A percentile compares a stretch with the other conserved stretches of the same genome.
phyloP scores from a whole-genome alignment of 208 protist species.

The Leishmania amazonensis region DNA sequence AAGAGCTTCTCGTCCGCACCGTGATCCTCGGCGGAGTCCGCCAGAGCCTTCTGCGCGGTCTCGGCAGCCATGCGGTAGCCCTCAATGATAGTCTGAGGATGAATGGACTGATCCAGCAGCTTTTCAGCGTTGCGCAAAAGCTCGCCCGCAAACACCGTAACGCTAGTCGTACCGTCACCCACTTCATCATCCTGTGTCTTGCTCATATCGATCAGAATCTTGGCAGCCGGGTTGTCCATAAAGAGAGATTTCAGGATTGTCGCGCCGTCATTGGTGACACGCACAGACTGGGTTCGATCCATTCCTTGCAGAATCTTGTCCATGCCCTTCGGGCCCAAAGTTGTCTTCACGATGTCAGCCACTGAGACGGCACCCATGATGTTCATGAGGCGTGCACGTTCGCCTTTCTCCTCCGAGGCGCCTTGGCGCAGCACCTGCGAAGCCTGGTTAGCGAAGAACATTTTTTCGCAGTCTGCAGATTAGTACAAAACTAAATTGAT shows the following conservation, averaged over 20 bases:
- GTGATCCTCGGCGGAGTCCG: constrained; percentile 81
- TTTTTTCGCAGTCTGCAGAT: constrained; percentile 17
- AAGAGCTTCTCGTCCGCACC: constrained; percentile 90
- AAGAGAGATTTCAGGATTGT: constrained; percentile 99
- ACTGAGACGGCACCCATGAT: constrained; percentile 91
- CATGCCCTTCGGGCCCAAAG: constrained; percentile 99
- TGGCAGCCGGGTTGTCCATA: constrained; percentile 99
- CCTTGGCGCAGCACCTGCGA: constrained; percentile 84
- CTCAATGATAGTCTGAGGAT: constrained; percentile 99
- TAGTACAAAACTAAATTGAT: constrained; percentile 7
- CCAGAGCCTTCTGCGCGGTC: constrained; percentile 88
- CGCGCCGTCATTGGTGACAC: constrained; percentile 99
- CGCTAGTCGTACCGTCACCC: constrained; percentile 99
- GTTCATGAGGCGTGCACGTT: constrained; percentile 92
- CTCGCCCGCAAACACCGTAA: constrained; percentile 98
- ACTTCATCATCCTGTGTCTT: constrained; percentile 99
- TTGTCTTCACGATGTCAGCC: constrained; percentile 99
- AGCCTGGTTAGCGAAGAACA: constrained; percentile 84
- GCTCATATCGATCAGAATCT: constrained; percentile 99
- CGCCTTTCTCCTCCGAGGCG: constrained; percentile 92
- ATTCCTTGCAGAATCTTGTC: constrained; percentile 95
- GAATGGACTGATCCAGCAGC: constrained; percentile 97
- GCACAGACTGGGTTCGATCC: constrained; percentile 82
- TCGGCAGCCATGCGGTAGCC: constrained; percentile 89
- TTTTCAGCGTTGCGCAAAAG: constrained; percentile 99